phyloP scores from a whole-genome alignment of 176 grass and related monocot genomes.

The Carex parvula region DNA sequence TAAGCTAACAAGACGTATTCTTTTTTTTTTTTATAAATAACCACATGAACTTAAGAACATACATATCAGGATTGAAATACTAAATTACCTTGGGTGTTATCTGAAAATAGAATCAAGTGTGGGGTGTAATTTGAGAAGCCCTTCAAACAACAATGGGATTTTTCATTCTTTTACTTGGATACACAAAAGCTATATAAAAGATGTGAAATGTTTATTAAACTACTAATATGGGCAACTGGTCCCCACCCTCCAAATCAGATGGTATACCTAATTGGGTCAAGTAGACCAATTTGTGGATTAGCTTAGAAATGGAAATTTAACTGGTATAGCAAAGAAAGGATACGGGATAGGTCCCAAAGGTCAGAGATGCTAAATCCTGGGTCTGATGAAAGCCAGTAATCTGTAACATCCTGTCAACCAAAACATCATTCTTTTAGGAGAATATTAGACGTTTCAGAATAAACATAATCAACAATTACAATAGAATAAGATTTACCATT shows the following conservation, averaged over 20 bases:
- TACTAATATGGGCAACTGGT: background rate
- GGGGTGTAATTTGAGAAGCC: background rate
- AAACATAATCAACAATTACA: background rate
- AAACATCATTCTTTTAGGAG: slow-evolving; percentile 3
- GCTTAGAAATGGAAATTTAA: background rate
- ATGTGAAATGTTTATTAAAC: background rate
- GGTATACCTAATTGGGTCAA: background rate
- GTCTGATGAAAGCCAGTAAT: slow-evolving; percentile 86
- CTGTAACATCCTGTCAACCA: slow-evolving; percentile 56
- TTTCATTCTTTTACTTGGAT: background rate
- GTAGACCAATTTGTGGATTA: background rate
- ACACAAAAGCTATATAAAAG: background rate
- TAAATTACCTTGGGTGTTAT: background rate
- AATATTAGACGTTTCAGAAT: background rate
- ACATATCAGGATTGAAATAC: background rate
- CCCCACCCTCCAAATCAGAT: background rate
- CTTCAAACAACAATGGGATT: background rate
- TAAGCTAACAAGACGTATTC: background rate
- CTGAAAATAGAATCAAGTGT: background rate
- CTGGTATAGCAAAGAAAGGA: slow-evolving; percentile 39
- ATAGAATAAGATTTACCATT: background rate
- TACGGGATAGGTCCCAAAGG: slow-evolving; percentile 86
- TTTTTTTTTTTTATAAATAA: background rate
- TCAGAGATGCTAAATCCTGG: slow-evolving; percentile 81
- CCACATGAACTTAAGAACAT: background rate